phyloP scores from a whole-genome alignment of 2,329 filamentous ascomycete species.

The Pseudogymnoascus sp. region DNA sequence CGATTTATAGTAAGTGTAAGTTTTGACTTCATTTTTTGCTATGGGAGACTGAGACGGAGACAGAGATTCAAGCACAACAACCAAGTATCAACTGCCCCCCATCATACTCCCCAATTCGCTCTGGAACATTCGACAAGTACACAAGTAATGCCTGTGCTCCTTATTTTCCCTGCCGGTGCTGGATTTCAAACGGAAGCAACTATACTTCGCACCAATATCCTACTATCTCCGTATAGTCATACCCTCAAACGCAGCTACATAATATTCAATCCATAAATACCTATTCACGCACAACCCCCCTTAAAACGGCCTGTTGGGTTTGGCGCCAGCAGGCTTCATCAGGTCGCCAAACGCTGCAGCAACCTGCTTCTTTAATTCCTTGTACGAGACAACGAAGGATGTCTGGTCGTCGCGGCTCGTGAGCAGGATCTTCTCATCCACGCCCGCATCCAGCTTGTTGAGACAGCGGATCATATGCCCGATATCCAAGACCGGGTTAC shows the following conservation, averaged over 20 bases:
- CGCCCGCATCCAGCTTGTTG: conserved; percentile 87
- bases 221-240: neutral
- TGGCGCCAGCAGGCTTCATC: conserved; percentile 15
- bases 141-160: neutral
- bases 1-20: neutral
- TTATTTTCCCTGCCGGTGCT: neutral
- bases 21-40: conserved; percentile 6
- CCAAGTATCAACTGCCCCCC: neutral
- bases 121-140: neutral
- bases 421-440: conserved; percentile 76
- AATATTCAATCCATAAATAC: conserved; percentile 4
- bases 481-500: conserved; percentile 74
- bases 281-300: neutral
- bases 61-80: neutral
- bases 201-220: conserved; percentile 1
- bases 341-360: conserved; percentile 51
- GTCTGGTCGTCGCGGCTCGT: conserved; percentile 87
- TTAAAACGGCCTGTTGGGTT: conserved; percentile 1
- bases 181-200: neutral
- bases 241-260: neutral
- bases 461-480: conserved; percentile 80
- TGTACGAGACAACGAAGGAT: conserved; percentile 80
- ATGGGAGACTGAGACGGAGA: conserved; percentile 2
- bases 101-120: neutral
- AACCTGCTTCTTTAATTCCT: conserved; percentile 69